These are phyloP conservation scores for Podospora appendiculata DNA, from an alignment of 495 filamentous ascomycete genomes.

Conservation along the genomic window DNA sequence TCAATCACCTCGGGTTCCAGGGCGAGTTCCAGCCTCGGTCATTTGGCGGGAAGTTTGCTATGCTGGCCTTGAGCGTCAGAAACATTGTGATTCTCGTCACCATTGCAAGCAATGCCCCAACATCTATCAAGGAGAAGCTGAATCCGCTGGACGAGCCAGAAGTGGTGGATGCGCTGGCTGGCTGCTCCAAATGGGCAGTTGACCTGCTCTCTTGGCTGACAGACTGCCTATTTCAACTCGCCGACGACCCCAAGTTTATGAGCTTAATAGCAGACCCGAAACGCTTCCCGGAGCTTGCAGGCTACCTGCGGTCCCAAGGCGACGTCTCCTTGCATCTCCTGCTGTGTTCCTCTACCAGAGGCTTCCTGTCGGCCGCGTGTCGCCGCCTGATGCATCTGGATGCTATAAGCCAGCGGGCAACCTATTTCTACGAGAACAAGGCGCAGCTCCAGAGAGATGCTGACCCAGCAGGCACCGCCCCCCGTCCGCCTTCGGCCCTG, in stretches of 20 bases:
- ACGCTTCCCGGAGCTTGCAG: slow-evolving; percentile 42
- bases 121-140: slow-evolving; percentile 28
- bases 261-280: slow-evolving; percentile 29
- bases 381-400: slow-evolving; percentile 50
- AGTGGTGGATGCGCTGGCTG: slow-evolving; percentile 47
- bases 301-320: slow-evolving; percentile 34
- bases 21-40: slow-evolving; percentile 51
- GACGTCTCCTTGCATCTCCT: slow-evolving; percentile 59
- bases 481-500: slow-evolving; percentile 23
- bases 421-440: slow-evolving; percentile 29
- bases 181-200: slow-evolving; percentile 56
- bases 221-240: slow-evolving; percentile 57
- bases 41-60: slow-evolving; percentile 63
- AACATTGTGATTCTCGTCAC: slow-evolving; percentile 61
- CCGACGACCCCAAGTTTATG: slow-evolving; percentile 44
- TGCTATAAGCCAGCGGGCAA: slow-evolving; percentile 25
- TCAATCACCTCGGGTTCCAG: slow-evolving; percentile 59
- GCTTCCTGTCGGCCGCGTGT: slow-evolving; percentile 61
- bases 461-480: slow-evolving; percentile 10
- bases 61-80: slow-evolving; percentile 62
- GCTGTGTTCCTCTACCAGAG: slow-evolving; percentile 64
- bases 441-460: slow-evolving; percentile 12
- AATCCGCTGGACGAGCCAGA: slow-evolving; percentile 60
- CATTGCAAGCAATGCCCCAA: slow-evolving; percentile 44
- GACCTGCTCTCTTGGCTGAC: slow-evolving; percentile 62